Evolutionary conservation across 331 rosid species (phyloP).

Genomic region (Quercus lobata): DNA sequence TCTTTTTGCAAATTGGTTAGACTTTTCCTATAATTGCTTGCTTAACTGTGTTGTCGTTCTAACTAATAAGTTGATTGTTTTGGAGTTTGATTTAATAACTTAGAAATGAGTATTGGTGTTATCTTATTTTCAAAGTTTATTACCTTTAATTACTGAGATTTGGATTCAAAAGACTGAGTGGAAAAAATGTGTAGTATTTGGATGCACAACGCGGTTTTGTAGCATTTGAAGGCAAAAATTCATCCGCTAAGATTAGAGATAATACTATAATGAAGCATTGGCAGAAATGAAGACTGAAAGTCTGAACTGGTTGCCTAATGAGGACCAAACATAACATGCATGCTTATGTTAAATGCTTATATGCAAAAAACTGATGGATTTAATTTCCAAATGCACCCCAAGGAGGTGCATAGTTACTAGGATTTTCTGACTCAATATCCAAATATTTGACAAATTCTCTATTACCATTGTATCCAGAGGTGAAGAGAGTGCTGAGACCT

Average conservation of each 20-base stretch:
- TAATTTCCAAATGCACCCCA: neutral
- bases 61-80: neutral
- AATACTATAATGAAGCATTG: neutral
- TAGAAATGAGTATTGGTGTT: neutral
- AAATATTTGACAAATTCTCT: neutral
- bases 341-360: neutral
- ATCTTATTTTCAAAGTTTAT: neutral
- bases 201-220: neutral
- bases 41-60: neutral
- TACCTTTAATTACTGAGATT: neutral
- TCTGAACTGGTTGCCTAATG: neutral
- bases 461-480: slow-evolving; percentile 44
- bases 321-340: neutral
- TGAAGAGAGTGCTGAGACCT: slow-evolving; percentile 68
- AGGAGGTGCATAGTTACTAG: neutral
- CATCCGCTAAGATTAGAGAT: neutral
- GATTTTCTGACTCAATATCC: neutral
- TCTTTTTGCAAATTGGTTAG: neutral
- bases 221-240: neutral
- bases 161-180: neutral
- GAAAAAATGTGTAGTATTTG: neutral
- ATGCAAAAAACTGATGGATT: neutral
- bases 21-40: neutral
- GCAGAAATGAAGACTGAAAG: neutral
- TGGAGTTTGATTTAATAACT: neutral